Evolutionary conservation across 2,329 filamentous ascomycete species (phyloP).

Genomic region (Microsporum canis): DNA sequence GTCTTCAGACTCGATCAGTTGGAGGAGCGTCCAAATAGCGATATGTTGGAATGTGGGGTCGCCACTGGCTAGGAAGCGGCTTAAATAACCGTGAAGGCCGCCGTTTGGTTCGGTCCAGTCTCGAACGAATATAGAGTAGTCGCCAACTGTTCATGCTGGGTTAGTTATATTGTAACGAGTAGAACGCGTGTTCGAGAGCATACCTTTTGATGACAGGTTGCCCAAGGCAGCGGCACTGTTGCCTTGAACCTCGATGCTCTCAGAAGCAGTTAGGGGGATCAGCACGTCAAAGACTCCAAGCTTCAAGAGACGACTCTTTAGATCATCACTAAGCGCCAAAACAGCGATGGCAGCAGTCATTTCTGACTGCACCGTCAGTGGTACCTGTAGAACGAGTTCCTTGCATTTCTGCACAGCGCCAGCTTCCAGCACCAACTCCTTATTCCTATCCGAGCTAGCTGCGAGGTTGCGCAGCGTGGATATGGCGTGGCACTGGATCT

Average conservation of each 20-base stretch:
- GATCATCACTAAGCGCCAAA: conserved; percentile 83
- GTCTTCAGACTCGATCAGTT: conserved; percentile 91
- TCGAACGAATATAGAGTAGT: conserved; percentile 91
- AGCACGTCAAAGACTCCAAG: conserved; percentile 92
- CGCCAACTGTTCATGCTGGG: conserved; percentile 54
- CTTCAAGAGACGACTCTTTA: conserved; percentile 82
- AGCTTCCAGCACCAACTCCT: conserved; percentile 90
- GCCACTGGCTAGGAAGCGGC: conserved; percentile 82
- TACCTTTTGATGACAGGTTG: conserved; percentile 94
- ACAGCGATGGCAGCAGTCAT: conserved; percentile 99
- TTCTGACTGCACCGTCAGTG: conserved; percentile 89
- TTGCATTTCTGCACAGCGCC: conserved; percentile 98
- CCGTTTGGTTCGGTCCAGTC: conserved; percentile 89
- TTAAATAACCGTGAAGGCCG: conserved; percentile 90
- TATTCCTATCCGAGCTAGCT: conserved; percentile 94
- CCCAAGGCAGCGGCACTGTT: conserved; percentile 94
- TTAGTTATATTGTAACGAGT: too few species aligned
- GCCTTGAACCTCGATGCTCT: conserved; percentile 94
- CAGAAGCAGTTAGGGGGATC: conserved; percentile 86
- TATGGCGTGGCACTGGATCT: conserved; percentile 97
- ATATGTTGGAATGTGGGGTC: conserved; percentile 99
- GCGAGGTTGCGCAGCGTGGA: conserved; percentile 91
- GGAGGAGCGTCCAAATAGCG: conserved; percentile 92
- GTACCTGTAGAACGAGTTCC: conserved; percentile 84
- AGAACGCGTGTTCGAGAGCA: conserved; percentile 15